These are phyloP conservation scores for Cytidiella melzeri DNA, from an alignment of 768 basidiomycete species.

Conservation along the genomic window DNA sequence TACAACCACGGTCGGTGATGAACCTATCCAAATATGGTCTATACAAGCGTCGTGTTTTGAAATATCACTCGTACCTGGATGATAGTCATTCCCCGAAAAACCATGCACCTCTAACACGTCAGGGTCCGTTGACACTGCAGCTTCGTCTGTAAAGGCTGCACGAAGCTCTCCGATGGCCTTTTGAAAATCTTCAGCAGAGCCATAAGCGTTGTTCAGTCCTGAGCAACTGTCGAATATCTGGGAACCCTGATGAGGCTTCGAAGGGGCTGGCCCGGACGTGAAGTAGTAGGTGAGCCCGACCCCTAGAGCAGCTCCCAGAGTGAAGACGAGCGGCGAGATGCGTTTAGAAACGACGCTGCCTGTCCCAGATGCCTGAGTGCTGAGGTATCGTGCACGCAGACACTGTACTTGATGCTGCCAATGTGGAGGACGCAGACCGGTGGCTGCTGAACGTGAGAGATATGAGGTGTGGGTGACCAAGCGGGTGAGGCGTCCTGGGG, in stretches of 20 bases:
- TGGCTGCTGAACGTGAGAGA: too few relatives aligned
- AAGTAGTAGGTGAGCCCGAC: background rate
- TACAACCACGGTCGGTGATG: constrained; percentile 37
- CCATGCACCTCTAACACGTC: constrained; percentile 50
- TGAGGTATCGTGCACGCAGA: too few relatives aligned
- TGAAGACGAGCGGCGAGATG: background rate
- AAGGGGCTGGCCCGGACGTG: background rate
- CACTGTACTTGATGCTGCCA: too few relatives aligned
- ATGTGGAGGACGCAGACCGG: too few relatives aligned
- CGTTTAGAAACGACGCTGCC: background rate
- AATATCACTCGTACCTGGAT: constrained; percentile 42
- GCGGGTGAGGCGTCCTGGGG: too few relatives aligned
- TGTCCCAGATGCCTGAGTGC: background rate
- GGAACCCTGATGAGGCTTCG: background rate
- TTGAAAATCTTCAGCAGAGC: constrained; percentile 39
- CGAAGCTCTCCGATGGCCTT: constrained; percentile 50
- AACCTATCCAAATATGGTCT: constrained; percentile 4
- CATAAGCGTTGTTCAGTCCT: constrained; percentile 32
- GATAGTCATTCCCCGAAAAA: constrained; percentile 66
- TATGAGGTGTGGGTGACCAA: too few relatives aligned
- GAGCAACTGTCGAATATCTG: background rate
- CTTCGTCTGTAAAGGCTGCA: constrained; percentile 37
- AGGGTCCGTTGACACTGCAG: constrained; percentile 44
- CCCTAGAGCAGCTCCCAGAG: background rate
- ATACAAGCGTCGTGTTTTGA: background rate